A percentile compares a stretch with the other conserved stretches of the same genome.
Conservation (phyloP, 2,329 filamentous ascomycete species). For the Dichotomopilus funicola region DNA sequence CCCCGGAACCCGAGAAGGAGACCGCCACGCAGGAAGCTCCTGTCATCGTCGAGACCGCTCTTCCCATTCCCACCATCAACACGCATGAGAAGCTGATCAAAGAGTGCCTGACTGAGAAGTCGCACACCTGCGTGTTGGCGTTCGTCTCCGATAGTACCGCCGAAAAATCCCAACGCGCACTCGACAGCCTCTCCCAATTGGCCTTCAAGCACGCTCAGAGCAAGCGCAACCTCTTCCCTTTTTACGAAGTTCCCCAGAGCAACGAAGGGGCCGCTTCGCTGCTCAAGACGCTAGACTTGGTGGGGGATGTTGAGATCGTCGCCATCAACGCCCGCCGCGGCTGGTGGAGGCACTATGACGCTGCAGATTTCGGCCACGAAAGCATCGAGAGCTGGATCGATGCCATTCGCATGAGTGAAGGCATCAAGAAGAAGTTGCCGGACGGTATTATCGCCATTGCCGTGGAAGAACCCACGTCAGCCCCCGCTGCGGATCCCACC, state of each 20-base stretch:
- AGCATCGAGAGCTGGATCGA: conserved; percentile 83
- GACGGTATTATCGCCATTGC: conserved; percentile 44
- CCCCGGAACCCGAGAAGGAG: conserved; percentile 36
- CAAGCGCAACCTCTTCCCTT: conserved; percentile 69
- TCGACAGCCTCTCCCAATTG: conserved; percentile 63
- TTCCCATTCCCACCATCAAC: conserved; percentile 60
- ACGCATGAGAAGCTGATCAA: conserved; percentile 58
- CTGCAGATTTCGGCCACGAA: conserved; percentile 47
- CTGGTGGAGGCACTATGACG: conserved; percentile 76
- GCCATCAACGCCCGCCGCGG: conserved; percentile 77
- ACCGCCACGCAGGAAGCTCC: conserved; percentile 35
- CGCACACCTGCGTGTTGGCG: conserved; percentile 76
- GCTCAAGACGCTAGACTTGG: conserved; percentile 56
- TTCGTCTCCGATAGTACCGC: conserved; percentile 53
- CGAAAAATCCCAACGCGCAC: conserved; percentile 47
- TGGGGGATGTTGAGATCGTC: conserved; percentile 60
- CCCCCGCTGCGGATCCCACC: conserved; percentile 29
- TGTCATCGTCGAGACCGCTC: conserved; percentile 47
- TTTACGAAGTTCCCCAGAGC: conserved; percentile 64
- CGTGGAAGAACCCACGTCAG: conserved; percentile 33
- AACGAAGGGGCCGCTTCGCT: conserved; percentile 52
- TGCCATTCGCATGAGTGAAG: conserved; percentile 82
- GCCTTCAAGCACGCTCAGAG: conserved; percentile 65
- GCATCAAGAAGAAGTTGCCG: conserved; percentile 68
- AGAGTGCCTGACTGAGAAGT: conserved; percentile 68